Conservation (phyloP, 2,329 filamentous ascomycete genomes). For the Alternaria longipes region DNA sequence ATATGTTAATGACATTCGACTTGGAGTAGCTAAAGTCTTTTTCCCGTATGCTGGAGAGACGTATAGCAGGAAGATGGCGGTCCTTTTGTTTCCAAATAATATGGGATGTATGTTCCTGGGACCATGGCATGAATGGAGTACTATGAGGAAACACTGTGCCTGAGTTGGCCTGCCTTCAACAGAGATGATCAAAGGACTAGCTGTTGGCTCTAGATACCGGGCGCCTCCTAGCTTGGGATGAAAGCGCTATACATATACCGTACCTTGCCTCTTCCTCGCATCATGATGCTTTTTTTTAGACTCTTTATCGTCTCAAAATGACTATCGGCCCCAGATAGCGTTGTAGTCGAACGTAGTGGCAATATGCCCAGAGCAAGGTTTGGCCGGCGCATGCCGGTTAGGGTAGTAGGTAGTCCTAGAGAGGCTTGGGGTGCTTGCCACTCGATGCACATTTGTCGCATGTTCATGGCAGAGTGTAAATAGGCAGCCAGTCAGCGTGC, state of each 20-base stretch:
- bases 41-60: too few relatives aligned
- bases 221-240: neutral
- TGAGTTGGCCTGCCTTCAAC: too few relatives aligned
- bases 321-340: neutral
- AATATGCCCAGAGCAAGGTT: constrained; percentile 8
- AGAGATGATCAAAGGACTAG: too few relatives aligned
- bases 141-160: too few relatives aligned
- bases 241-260: neutral
- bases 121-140: too few relatives aligned
- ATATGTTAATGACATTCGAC: too few relatives aligned
- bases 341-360: constrained; percentile 2
- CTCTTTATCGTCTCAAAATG: neutral
- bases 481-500: constrained; percentile 16
- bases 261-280: neutral
- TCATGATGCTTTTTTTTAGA: neutral
- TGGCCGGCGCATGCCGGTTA: neutral
- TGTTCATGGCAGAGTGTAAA: constrained; percentile 7
- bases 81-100: too few relatives aligned
- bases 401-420: neutral
- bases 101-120: too few relatives aligned
- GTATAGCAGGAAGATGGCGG: too few relatives aligned
- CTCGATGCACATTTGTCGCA: constrained; percentile 8
- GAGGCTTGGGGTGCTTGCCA: constrained; percentile 6
- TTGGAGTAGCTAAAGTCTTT: too few relatives aligned
- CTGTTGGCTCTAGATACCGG: too few relatives aligned